A percentile compares a stretch with the other conserved stretches of the same genome.
phyloP scores from a whole-genome alignment of 345 rosid species.

The Iberis pinnata region DNA sequence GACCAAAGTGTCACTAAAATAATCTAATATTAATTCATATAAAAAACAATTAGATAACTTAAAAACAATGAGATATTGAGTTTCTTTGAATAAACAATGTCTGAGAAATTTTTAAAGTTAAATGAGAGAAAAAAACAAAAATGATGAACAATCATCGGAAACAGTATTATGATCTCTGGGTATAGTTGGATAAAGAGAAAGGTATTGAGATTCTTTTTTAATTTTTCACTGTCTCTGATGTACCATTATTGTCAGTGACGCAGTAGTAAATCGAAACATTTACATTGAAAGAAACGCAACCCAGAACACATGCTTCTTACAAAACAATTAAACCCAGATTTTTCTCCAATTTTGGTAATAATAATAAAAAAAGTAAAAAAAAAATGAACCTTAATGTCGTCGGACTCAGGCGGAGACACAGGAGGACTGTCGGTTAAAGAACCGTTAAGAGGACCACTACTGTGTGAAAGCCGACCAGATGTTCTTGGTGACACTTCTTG shows the following conservation, averaged over 20 bases:
- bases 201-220: constrained; percentile 34
- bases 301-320: constrained; percentile 18
- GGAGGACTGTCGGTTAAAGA: constrained; percentile 97
- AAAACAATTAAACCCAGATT: neutral
- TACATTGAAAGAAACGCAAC: constrained; percentile 18
- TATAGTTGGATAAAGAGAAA: constrained; percentile 41
- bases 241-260: constrained; percentile 26
- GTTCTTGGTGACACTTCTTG: constrained; percentile 91
- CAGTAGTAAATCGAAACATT: constrained; percentile 20
- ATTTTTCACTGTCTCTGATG: constrained; percentile 29
- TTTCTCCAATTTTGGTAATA: neutral
- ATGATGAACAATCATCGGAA: constrained; percentile 24
- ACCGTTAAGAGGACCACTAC: constrained; percentile 80
- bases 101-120: neutral
- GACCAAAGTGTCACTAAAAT: constrained; percentile 18
- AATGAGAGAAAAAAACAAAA: neutral
- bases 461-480: constrained; percentile 82
- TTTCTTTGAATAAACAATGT: neutral
- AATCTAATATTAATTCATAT: neutral
- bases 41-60: no score
- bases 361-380: neutral
- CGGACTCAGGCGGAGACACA: constrained; percentile 83
- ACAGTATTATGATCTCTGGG: constrained; percentile 27
- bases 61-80: neutral
- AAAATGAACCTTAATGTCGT: constrained; percentile 65